Evolutionary conservation across 345 rosid species (phyloP).

Genomic region (Aegle marmelos): DNA sequence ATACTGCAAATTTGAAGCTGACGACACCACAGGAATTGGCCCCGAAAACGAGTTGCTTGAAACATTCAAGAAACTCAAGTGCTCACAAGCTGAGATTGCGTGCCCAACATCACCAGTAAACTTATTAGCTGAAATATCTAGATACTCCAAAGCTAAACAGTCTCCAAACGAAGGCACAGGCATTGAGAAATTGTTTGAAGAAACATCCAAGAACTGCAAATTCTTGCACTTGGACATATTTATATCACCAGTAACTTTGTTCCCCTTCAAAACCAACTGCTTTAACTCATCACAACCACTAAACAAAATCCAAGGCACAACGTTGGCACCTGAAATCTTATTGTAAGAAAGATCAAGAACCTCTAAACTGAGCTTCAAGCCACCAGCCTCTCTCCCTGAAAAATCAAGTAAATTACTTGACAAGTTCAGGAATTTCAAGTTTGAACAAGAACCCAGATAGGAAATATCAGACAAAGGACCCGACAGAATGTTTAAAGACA

Average conservation of each 20-base stretch:
- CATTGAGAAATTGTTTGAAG: slow-evolving; percentile 68
- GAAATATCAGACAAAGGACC: slow-evolving; percentile 56
- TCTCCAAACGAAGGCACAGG: slow-evolving; percentile 54
- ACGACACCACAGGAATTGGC: slow-evolving; percentile 58
- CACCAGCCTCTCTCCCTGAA: slow-evolving; percentile 38
- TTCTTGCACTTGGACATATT: slow-evolving; percentile 60
- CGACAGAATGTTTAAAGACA: slow-evolving; percentile 57
- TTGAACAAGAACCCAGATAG: slow-evolving; percentile 48
- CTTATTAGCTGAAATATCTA: slow-evolving; percentile 74
- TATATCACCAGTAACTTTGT: slow-evolving; percentile 62
- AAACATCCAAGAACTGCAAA: slow-evolving; percentile 64
- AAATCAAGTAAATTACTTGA: slow-evolving; percentile 58
- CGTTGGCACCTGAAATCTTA: slow-evolving; percentile 45
- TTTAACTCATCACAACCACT: slow-evolving; percentile 62
- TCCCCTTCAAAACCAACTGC: slow-evolving; percentile 52
- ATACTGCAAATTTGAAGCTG: slow-evolving; percentile 44
- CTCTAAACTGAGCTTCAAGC: slow-evolving; percentile 54
- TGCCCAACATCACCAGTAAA: slow-evolving; percentile 58
- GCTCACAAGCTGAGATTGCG: slow-evolving; percentile 50
- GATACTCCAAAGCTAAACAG: slow-evolving; percentile 61
- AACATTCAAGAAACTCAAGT: slow-evolving; percentile 60
- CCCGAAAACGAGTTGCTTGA: slow-evolving; percentile 69
- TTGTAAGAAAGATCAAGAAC: slow-evolving; percentile 76
- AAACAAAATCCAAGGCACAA: slow-evolving; percentile 47
- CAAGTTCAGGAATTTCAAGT: slow-evolving; percentile 51